Conservation (phyloP, 768 basidiomycete genomes). For the Polyporus arcularius region DNA sequence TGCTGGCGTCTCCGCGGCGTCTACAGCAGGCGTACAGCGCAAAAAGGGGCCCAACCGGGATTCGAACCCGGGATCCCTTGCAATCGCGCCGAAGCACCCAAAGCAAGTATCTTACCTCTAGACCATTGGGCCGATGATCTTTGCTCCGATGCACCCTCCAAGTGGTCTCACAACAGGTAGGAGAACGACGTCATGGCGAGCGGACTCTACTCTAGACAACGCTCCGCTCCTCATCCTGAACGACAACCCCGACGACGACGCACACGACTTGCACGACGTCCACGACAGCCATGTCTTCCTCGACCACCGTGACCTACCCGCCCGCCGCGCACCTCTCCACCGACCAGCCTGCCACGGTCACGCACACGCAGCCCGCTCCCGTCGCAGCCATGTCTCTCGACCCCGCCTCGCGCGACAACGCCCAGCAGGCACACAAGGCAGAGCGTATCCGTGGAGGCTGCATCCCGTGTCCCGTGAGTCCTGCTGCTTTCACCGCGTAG, state of each 20-base stretch:
- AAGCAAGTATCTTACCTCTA: conserved; percentile 57
- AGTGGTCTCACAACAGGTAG: no score
- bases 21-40: neutral
- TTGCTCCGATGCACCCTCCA: no score
- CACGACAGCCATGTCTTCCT: neutral
- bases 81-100: conserved; percentile 36
- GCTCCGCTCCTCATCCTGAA: no score
- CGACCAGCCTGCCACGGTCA: neutral
- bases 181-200: no score
- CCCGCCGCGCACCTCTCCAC: conserved; percentile 3
- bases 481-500: neutral
- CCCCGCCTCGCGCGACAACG: neutral
- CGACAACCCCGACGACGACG: neutral
- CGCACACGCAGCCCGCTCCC: conserved; percentile 1
- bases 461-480: conserved; percentile 21
- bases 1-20: no score
- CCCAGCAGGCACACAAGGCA: neutral
- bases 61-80: conserved; percentile 55
- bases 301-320: conserved; percentile 9
- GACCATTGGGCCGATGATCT: conserved; percentile 38
- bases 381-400: neutral
- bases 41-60: conserved; percentile 44
- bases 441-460: conserved; percentile 20
- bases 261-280: neutral
- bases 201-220: no score